Base-by-base conservation (phyloP, 495 filamentous ascomycete genomes). In the Schizothecium vesticola region DNA sequence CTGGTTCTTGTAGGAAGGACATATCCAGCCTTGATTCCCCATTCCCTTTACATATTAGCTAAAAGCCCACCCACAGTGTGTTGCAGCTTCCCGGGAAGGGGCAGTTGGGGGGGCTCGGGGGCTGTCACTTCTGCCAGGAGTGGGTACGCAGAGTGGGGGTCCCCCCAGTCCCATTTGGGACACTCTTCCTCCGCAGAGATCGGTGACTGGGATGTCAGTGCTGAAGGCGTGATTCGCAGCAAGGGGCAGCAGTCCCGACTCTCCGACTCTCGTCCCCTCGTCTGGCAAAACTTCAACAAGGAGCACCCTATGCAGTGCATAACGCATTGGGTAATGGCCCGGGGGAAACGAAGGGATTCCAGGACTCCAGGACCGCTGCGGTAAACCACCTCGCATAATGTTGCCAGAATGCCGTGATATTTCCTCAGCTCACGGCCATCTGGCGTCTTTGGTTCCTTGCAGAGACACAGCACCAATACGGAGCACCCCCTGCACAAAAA, bases 321-420 rank as follows among this genome's bases (percentile, higher is more conserved):
- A 51, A n/a, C 43, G 43, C 43, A 51, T 51, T 51, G 43, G 43
- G 43, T 51, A 51, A 51, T 51, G 43, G 43, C 58, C 58, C 58
- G 23, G 24, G 8, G 58, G 58, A 19, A 28, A 59, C 58, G 23
- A 59, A 24, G 61, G 61, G 61, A n/a, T 43, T 61, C 43, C 19
- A 21, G 25, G 64, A 22, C n/a, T 23, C 63, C 31, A 64, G 59
- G 56, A 55, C 28, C 28, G 59, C 61, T 56, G 59, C 75, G 75
- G 74, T 68, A 67, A 67, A 72, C 63, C 43, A 29, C 24, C 33
- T 69, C 67, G 66, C 66, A 67, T 51, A 23, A 73, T 76, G 72
- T 74, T 75, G 72, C 71, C 23, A 77, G 75, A 76, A 76, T 77
- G 74, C 72, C 73, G 75, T 69, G 67, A 76, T 77, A 73, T 77